These are phyloP conservation scores for Fusarium sp. DNA, from an alignment of 2,329 filamentous ascomycete species.

Conservation along the genomic window DNA sequence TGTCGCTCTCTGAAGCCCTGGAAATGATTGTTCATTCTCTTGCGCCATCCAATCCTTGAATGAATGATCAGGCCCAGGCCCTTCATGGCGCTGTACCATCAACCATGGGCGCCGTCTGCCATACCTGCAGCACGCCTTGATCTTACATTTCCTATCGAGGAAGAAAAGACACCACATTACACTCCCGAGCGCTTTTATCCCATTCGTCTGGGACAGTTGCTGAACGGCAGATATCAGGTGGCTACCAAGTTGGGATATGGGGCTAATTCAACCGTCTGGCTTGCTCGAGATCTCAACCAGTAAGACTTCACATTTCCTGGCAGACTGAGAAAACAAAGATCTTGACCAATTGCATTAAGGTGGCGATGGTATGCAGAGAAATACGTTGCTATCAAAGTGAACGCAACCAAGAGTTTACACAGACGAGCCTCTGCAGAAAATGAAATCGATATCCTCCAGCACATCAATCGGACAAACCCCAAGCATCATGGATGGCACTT, in stretches of 20 bases:
- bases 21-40: neutral
- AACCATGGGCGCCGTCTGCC: conserved; percentile 6
- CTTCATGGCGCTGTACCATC: neutral
- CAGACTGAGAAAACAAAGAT: too few relatives aligned
- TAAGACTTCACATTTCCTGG: too few relatives aligned
- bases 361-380: conserved; percentile 27
- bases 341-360: too few relatives aligned
- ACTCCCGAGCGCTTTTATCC: conserved; percentile 27
- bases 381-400: conserved; percentile 39
- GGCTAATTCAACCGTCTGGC: conserved; percentile 38
- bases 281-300: conserved; percentile 31
- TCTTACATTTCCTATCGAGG: conserved; percentile 9
- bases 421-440: neutral
- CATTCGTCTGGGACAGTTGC: conserved; percentile 16
- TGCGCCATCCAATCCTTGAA: too few relatives aligned
- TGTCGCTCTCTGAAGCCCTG: neutral
- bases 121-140: conserved; percentile 26
- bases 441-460: conserved; percentile 23
- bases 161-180: conserved; percentile 33
- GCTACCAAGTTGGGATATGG: conserved; percentile 37
- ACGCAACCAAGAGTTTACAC: neutral
- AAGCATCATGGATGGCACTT: conserved; percentile 35
- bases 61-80: neutral
- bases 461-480: conserved; percentile 16
- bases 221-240: conserved; percentile 31